phyloP scores from a whole-genome alignment of 2,329 filamentous ascomycete genomes.

The Phialemoniopsis sp. region DNA sequence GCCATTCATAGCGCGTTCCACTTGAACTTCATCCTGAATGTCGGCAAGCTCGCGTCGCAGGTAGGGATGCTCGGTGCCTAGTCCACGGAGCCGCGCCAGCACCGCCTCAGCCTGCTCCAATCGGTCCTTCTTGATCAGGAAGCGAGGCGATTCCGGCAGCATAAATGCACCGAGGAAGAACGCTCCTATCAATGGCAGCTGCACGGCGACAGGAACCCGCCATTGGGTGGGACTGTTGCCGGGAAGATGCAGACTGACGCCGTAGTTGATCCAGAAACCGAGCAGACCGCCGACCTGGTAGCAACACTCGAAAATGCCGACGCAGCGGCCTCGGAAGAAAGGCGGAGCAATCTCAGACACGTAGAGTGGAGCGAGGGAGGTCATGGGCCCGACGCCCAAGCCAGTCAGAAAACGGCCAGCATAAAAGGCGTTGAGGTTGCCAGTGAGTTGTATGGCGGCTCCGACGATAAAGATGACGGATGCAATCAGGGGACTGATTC shows the following conservation, averaged over 20 bases:
- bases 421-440: conserved; percentile 43
- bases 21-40: no score
- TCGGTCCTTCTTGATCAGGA: conserved; percentile 44
- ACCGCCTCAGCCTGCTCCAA: conserved; percentile 37
- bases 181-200: conserved; percentile 47
- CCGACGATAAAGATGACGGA: conserved; percentile 50
- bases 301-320: conserved; percentile 45
- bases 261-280: conserved; percentile 56
- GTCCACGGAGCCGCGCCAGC: conserved; percentile 42
- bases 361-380: conserved; percentile 48
- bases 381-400: conserved; percentile 47
- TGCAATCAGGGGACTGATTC: no score
- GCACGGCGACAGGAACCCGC: conserved; percentile 48
- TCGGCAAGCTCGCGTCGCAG: conserved; percentile 37
- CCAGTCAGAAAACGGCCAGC: conserved; percentile 48
- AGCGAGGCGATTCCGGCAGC: conserved; percentile 49
- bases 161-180: conserved; percentile 44
- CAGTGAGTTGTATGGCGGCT: conserved; percentile 43
- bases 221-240: conserved; percentile 39
- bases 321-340: conserved; percentile 43
- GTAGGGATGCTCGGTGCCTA: conserved; percentile 24
- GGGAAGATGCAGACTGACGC: conserved; percentile 37
- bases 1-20: no score
- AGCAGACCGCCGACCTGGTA: conserved; percentile 1
- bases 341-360: conserved; percentile 49